Conservation (phyloP, 2,329 filamentous ascomycete genomes). For the Aquanectria penicillioides region DNA sequence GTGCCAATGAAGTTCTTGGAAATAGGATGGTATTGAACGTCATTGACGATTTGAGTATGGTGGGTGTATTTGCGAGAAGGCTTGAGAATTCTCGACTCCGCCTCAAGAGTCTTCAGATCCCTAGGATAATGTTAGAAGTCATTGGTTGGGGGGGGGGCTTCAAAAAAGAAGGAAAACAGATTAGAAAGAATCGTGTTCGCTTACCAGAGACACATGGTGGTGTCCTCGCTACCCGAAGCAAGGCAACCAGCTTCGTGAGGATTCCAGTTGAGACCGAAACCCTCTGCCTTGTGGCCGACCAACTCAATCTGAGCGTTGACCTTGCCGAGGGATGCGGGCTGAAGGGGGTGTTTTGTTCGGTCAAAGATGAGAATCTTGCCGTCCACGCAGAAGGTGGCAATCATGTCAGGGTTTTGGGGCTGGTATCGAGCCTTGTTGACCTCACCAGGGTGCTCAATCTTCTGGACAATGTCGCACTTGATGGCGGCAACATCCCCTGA, state of each 20-base stretch:
- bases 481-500: constrained; percentile 75
- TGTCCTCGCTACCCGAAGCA: constrained; percentile 91
- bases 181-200: constrained; percentile 38
- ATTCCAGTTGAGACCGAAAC: constrained; percentile 94
- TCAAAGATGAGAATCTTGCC: constrained; percentile 93
- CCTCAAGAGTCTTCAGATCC: constrained; percentile 82
- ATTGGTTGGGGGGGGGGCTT: background rate
- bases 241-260: constrained; percentile 84
- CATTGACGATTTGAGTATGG: constrained; percentile 92
- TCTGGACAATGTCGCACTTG: constrained; percentile 92
- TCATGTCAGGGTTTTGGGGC: constrained; percentile 95
- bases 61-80: constrained; percentile 83
- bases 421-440: constrained; percentile 99
- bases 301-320: constrained; percentile 87
- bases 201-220: constrained; percentile 90
- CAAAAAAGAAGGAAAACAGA: constrained; percentile 9
- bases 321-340: constrained; percentile 70
- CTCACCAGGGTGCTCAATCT: constrained; percentile 95
- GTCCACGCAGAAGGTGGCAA: constrained; percentile 91
- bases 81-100: constrained; percentile 74
- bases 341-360: constrained; percentile 88
- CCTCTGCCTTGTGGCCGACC: constrained; percentile 85
- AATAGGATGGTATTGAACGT: constrained; percentile 93
- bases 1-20: constrained; percentile 88
- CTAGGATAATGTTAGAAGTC: constrained; percentile 52